A percentile compares a stretch with the other conserved stretches of the same genome.
These are phyloP conservation scores for Trichophyton benhamiae DNA, from an alignment of 2,329 filamentous ascomycete species.

Conservation along the genomic window DNA sequence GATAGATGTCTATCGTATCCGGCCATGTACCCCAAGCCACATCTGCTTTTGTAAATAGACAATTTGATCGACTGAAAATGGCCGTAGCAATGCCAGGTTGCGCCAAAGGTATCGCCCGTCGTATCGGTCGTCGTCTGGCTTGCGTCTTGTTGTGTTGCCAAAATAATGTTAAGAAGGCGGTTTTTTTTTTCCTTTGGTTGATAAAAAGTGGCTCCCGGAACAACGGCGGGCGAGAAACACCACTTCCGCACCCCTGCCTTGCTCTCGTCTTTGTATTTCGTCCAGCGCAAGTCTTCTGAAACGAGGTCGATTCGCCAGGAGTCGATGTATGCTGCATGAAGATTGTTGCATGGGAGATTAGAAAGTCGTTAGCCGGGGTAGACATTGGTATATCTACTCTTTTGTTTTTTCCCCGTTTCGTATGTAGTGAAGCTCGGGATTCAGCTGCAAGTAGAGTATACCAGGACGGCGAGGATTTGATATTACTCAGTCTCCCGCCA, in stretches of 20 bases:
- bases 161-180: background rate
- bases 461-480: background rate
- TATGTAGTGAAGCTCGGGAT: background rate
- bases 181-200: conserved; percentile 6
- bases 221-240: conserved; percentile 11
- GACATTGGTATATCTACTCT: background rate
- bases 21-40: conserved; percentile 38
- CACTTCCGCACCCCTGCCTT: conserved; percentile 7
- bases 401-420: background rate
- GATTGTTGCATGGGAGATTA: background rate
- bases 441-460: background rate
- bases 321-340: background rate
- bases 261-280: background rate
- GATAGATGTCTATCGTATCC: conserved; percentile 38
- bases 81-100: background rate
- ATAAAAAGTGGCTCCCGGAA: conserved; percentile 10
- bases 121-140: background rate
- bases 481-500: background rate
- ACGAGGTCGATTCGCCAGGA: background rate
- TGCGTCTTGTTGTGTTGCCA: background rate
- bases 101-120: background rate
- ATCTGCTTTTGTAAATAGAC: conserved; percentile 22
- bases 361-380: background rate
- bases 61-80: background rate
- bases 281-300: background rate